Base-by-base conservation (phyloP, 176 grass and related monocot species). In the Avena atlantica region DNA sequence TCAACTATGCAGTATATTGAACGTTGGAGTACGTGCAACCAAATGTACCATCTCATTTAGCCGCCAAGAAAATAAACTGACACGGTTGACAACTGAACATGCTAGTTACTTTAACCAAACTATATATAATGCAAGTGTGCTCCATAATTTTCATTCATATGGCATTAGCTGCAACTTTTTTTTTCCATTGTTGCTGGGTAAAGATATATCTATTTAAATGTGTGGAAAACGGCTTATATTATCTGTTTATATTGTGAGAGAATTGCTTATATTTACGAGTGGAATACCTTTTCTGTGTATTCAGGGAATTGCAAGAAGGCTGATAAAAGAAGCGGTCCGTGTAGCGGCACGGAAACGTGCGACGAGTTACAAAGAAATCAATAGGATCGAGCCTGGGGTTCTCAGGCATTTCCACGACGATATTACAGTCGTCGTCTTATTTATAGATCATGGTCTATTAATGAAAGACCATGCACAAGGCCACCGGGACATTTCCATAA, bases 321-420 rank as follows among this genome's bases (percentile, higher is more conserved):
- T 98, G 48, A 89, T 95, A 80, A 86, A 93, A 87, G 95, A 89
- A 48, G 95, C 93, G 85, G 81, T 98, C 16, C 86, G 85, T 47
- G 91, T 87, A 91, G 91, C 89, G 5, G 95, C 91, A 13, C 81
- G 60, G 64, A 95, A 93, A 72, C 71, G 89, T 24, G 93, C 95
- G 74, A 98, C 95, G 95, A 83, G 89, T 7, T 95, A 98, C 31
- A 90, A 83, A 12, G 91, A 93, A 65, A 89, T 98, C 51, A 89
- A 29, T 21, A 98, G 72, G 72, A 95, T 95, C 12, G 91, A 98
- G 34, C 92, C 90, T 84, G 93, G 93, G 78, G 91, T 98, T 72
- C 93, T 93, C 63, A 76, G 89, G 56, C 89, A 98, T 90, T 98
- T 98, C 24, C 95, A 98, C 16, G 95, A 98, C 34, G 95, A 98